Percentiles rank a stretch among this genome's conserved stretches.
Evolutionary conservation across 2,329 filamentous ascomycete genomes (phyloP).

Genomic region (Alternaria viburni): DNA sequence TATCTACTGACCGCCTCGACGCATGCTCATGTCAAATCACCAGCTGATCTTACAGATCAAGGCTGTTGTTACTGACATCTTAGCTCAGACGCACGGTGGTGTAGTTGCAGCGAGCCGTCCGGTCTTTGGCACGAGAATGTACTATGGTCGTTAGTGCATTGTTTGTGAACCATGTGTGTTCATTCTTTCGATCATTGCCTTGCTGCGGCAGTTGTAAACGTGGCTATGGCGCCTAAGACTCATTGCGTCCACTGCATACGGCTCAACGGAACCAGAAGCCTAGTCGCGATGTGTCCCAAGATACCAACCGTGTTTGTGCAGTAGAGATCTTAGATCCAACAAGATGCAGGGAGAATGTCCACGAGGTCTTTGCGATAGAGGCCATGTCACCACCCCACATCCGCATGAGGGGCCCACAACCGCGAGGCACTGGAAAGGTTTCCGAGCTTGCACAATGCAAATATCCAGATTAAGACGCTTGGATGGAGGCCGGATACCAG

Average conservation of each 20-base stretch:
- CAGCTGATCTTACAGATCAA: slow-evolving; percentile 1
- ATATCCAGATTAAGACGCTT: slow-evolving; percentile 2
- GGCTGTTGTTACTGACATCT: neutral
- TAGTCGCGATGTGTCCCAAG: slow-evolving; percentile 4
- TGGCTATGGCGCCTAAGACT: neutral
- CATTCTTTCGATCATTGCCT: neutral
- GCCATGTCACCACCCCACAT: slow-evolving; percentile 13
- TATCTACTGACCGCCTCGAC: neutral
- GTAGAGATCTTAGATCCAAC: slow-evolving; percentile 2
- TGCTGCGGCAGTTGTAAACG: neutral
- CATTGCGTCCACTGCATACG: neutral
- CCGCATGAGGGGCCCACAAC: neutral
- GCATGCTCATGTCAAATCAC: neutral
- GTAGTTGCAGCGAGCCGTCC: slow-evolving; percentile 2
- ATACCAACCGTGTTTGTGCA: neutral
- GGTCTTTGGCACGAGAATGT: slow-evolving; percentile 3
- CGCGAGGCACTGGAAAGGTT: neutral
- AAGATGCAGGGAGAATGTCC: slow-evolving; percentile 8
- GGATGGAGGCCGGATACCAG: neutral
- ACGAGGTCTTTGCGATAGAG: slow-evolving; percentile 4
- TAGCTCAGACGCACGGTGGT: slow-evolving; percentile 1
- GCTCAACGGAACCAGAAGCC: slow-evolving; percentile 2
- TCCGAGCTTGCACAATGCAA: neutral
- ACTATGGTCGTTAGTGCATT: neutral
- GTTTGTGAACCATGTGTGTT: neutral